Evolutionary conservation across 2,329 filamentous ascomycete genomes (phyloP).

Genomic region (Fusarium ramigenum): DNA sequence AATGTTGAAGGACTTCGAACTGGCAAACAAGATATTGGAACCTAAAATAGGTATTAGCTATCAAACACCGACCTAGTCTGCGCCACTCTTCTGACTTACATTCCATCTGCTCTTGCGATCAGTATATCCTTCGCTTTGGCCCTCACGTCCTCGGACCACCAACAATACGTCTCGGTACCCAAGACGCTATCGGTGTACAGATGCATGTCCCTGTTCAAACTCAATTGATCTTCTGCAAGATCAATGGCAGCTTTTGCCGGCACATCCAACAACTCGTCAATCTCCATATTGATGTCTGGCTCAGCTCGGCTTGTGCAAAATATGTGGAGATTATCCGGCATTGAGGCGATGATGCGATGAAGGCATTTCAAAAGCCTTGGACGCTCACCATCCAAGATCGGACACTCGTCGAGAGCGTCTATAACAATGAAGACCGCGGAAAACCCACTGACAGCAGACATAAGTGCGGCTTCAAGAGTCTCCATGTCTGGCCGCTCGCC

Average conservation of each 20-base stretch:
- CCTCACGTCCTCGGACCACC: rapidly evolving
- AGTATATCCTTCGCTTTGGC: rapidly evolving
- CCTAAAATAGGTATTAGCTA: background rate
- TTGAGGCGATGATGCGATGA: rapidly evolving
- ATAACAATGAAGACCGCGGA: rapidly evolving
- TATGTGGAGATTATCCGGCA: background rate
- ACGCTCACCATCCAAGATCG: rapidly evolving
- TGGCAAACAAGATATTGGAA: background rate
- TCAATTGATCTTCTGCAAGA: no score
- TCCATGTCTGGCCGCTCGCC: background rate
- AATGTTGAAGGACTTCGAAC: background rate
- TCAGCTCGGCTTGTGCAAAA: background rate
- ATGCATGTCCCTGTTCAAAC: rapidly evolving
- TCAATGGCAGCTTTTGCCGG: background rate
- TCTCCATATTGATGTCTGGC: rapidly evolving
- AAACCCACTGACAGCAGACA: rapidly evolving
- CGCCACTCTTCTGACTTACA: rapidly evolving
- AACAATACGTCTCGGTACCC: rapidly evolving
- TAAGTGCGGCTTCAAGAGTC: rapidly evolving
- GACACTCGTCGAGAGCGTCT: background rate
- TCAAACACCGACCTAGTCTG: rapidly evolving
- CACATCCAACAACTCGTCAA: rapidly evolving
- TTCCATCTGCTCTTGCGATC: background rate
- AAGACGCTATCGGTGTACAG: rapidly evolving
- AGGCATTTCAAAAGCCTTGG: background rate